Base-by-base conservation (phyloP, 2,329 filamentous ascomycete species). In the Aureobasidium zeae region DNA sequence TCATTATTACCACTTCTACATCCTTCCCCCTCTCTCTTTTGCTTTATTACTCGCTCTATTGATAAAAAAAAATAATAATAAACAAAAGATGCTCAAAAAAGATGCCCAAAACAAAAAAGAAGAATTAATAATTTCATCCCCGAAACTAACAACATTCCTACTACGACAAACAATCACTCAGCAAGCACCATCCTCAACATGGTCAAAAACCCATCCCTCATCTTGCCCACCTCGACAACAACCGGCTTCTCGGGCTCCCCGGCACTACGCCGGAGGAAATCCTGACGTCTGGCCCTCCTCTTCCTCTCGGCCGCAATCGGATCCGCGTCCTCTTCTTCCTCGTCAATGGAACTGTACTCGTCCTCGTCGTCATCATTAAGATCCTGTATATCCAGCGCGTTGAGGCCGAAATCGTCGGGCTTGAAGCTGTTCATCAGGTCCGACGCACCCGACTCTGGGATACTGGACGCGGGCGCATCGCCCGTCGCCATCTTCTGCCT, bases 401-500 rank as follows among this genome's bases (percentile, higher is more conserved):
- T 79, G 15, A 98, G 68, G 0, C 91, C 91, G 66, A 98, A 98
- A 64, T 98, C 91, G 36, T 76, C 77, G 16, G 82, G 81, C 56
- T 74, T 79, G 66, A 96, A 93, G 11, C 55, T 57, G 62, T 68
- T 13, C 59, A 55, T 51, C 71, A 68, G 17, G 73, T 75, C 5
- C 73, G 71, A 41, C 67, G 73, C 63, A 19, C 71, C 70, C 15
- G 59, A 63, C 5, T 44, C 49, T 13, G 31, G 30, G 5, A 33
- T 10, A 5, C 22, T 12, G 11, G 19, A 15, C 8, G 37, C 25
- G 13, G 42, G 45, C 24, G 39, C 39, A 19, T 45, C 48, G 56
- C 89, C 87, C 2, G 86, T 87, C 0, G 91, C 91, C 91, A 98
- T 96, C 73, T 98, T 98, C 68, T 96, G 91, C 43, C 88, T 72